Evolutionary conservation across 2,329 filamentous ascomycete species (phyloP), one percentile per base, ranked within the genome.

Genomic region (Fulvia fulva): DNA sequence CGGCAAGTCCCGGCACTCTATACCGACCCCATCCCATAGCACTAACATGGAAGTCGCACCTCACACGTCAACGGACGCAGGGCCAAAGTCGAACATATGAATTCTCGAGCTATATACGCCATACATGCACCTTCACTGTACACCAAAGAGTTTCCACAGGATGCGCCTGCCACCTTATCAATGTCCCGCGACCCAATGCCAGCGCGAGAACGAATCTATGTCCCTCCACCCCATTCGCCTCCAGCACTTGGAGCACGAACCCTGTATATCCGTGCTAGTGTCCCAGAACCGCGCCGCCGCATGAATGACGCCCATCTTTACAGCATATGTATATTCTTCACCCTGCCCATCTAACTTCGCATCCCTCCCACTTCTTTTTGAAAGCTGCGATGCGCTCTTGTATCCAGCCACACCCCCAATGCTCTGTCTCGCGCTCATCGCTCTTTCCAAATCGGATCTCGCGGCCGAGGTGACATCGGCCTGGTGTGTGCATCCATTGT

Each of bases 401-500:
- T 9, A 69, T 60, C 71, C 71, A 74, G 3, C 71, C 71, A 51
- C 66, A 67, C 14, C 56, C 66, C 70, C 71, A 72, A 43, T 67
- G 64, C 37, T 67, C 61, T 5, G 53, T 56, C 44, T 67, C 65
- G 22, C 59, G 53, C 57, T 70, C 70, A 53, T 74, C 71, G 23
- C 63, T 67, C 28, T 64, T 64, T n/a, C 71, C 71, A 22, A 73
- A 67, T 2, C 70, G 60, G 2, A 73, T 60, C 9, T 69, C 67
- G 28, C 65, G 58, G 7, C 69, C 71, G 54, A 74, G 49, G 47
- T 71, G 64, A 58, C 71, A 74, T 22, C 70, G 60, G 3, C 70
- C 71, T 4, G 69, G 66, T 51, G 63, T 61, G 46, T 62, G 71
- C 70, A 71, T 72, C 70, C 70, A 74, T 59, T 73, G 70, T n/a